These are phyloP conservation scores for Bretschneidera sinensis DNA, from an alignment of 345 rosid genomes.

Conservation along the genomic window DNA sequence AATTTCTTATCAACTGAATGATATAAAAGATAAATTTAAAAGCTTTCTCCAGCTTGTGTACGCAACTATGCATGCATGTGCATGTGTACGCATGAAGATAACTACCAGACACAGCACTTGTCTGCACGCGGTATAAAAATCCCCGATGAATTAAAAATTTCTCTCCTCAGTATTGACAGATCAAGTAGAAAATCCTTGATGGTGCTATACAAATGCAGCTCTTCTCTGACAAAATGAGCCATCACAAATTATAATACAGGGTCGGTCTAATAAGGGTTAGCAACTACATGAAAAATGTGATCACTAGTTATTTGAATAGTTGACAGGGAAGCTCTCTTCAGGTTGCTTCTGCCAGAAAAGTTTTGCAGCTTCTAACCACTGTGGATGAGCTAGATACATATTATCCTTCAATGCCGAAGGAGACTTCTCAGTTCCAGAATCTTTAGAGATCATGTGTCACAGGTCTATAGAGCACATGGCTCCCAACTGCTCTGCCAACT, in stretches of 20 bases:
- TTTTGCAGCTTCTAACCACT: conserved; percentile 33
- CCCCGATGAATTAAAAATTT: too few species aligned
- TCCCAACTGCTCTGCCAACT: conserved; percentile 51
- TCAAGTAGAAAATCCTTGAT: too few species aligned
- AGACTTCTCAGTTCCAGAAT: conserved; percentile 27
- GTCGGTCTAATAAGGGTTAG: not conserved
- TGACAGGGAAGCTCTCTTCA: conserved; percentile 32
- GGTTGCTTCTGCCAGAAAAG: conserved; percentile 32
- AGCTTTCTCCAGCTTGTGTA: too few species aligned
- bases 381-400: conserved; percentile 27
- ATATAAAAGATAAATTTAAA: too few species aligned
- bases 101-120: too few species aligned
- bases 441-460: conserved; percentile 33
- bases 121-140: too few species aligned
- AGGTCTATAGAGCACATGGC: conserved; percentile 26
- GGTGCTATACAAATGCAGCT: too few species aligned
- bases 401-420: conserved; percentile 26
- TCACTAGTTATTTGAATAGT: conserved; percentile 7
- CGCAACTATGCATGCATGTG: too few species aligned
- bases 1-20: too few species aligned
- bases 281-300: not conserved
- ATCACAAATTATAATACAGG: not conserved
- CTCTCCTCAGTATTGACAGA: too few species aligned
- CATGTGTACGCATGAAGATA: too few species aligned
- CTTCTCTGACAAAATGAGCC: not conserved